These are phyloP conservation scores for Candida germanica DNA, from an alignment of 805 yeast genomes.

Conservation along the genomic window DNA sequence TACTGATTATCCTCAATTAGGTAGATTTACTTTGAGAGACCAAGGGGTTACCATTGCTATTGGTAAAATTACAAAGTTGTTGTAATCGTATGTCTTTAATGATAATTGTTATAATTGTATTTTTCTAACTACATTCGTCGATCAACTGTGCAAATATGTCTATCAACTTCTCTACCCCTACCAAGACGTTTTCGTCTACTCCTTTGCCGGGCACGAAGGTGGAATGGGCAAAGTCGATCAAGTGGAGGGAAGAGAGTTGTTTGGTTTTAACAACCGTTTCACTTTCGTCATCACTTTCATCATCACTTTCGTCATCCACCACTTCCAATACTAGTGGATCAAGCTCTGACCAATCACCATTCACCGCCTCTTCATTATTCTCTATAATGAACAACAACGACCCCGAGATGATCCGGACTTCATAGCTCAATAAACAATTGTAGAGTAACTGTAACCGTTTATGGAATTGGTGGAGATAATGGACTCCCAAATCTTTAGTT, in stretches of 20 bases:
- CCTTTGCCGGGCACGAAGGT: slow-evolving; percentile 58
- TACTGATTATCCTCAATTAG: slow-evolving; percentile 90
- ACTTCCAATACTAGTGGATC: slow-evolving; percentile 33
- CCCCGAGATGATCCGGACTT: slow-evolving; percentile 65
- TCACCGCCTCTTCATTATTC: slow-evolving; percentile 52
- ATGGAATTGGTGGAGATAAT: slow-evolving; percentile 35
- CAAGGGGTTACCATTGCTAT: slow-evolving; percentile 98
- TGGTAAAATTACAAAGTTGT: slow-evolving; percentile 90
- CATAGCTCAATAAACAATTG: slow-evolving; percentile 60
- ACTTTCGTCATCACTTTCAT: slow-evolving; percentile 35
- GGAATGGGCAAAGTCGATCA: slow-evolving; percentile 93
- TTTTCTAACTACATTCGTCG: neutral
- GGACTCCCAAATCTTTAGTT: slow-evolving; percentile 3
- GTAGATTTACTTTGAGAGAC: slow-evolving; percentile 97
- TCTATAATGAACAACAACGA: slow-evolving; percentile 76
- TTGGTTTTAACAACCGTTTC: slow-evolving; percentile 22
- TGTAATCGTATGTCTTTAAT: slow-evolving; percentile 1
- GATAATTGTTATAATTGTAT: too few species aligned
- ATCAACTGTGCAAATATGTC: slow-evolving; percentile 30
- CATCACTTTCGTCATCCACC: neutral
- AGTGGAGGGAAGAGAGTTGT: slow-evolving; percentile 54
- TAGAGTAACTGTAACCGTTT: slow-evolving; percentile 64
- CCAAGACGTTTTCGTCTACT: slow-evolving; percentile 65
- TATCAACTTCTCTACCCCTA: slow-evolving; percentile 67
- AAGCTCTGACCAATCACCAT: slow-evolving; percentile 23